These are phyloP conservation scores for Mortierella sp. DNA, from an alignment of 371 early-diverging fungal genomes.

Conservation along the genomic window DNA sequence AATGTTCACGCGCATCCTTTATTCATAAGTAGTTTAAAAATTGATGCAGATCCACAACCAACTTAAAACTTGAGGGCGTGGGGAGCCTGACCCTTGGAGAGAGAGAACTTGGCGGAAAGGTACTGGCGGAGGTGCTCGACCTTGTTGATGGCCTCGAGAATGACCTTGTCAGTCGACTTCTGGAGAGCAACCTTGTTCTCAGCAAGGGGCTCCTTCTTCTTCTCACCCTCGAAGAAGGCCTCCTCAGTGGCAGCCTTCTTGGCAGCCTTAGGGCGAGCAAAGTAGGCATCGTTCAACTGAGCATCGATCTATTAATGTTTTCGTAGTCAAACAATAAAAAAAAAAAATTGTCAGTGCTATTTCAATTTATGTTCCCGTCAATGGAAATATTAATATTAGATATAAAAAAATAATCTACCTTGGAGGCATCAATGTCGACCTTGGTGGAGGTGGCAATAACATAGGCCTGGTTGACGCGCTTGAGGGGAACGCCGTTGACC, in stretches of 20 bases:
- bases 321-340: neutral
- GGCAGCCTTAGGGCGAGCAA: constrained; percentile 83
- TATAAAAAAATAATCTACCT: constrained; percentile 59
- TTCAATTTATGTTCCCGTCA: neutral
- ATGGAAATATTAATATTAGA: neutral
- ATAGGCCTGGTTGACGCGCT: constrained; percentile 98
- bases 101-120: constrained; percentile 87
- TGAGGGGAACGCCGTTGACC: constrained; percentile 98
- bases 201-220: constrained; percentile 73
- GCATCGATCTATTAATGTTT: constrained; percentile 65
- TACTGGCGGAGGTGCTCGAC: constrained; percentile 88
- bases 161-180: constrained; percentile 88
- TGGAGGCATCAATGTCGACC: constrained; percentile 86
- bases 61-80: constrained; percentile 94
- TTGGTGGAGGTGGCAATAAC: constrained; percentile 98
- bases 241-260: constrained; percentile 82
- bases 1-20: constrained; percentile 25
- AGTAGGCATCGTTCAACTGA: constrained; percentile 94
- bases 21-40: constrained; percentile 9
- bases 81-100: constrained; percentile 95
- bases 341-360: too few species aligned
- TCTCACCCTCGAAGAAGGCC: constrained; percentile 88
- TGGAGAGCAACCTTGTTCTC: constrained; percentile 78
- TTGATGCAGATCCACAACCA: neutral
- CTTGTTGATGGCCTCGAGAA: constrained; percentile 87